Evolutionary conservation across 805 yeast genomes (phyloP), one percentile per base, ranked within the genome.

Genomic region (Saccharomyces paradoxus): DNA sequence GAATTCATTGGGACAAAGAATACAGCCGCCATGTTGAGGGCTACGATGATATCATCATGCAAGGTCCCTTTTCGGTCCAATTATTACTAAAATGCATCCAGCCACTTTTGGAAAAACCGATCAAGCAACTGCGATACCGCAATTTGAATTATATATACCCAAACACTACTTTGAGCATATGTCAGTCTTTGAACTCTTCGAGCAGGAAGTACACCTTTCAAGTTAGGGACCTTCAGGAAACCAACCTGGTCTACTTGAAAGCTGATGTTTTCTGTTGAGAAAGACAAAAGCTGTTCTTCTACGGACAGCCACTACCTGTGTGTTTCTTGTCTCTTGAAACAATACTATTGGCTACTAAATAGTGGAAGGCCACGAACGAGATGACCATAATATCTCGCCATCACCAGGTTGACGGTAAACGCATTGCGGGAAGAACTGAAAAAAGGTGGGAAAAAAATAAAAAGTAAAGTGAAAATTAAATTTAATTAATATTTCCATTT

Each of bases 1-100:
- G 79, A 55, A 88, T 92, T 44, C 99, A 92, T 70, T 84, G 82
- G 67, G 87, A 88, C 63, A 66, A 68, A 5, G 58, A 59, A 0
- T 88, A 87, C 65, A 77, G 89, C 7, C 60, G 53, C 3, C 54
- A 64, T 0, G 63, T 61, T 1, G 98, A 92, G 63, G 75, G 79
- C 0, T 80, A 89, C 50, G 83, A 84, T 0, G 73, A 75, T 37
- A 67, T 84, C 0, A 71, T 92, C 0, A 83, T 86, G 0, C 96
- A 88, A 48, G 99, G 96, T 0, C 97, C 97, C 0, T 74, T 91
- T 52, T 72, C 87, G 55, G 78, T 87, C 0, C 82, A 86, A 8
- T 58, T 87, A 41, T 59, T 82, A 41, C 65, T 88, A 31, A 79
- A 80, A 53, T 84, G 83, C 81, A 69, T 81, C 2, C 60, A 62